Conservation (phyloP, 139 green algal genomes). For the Chlamydomonas schloesseri region DNA sequence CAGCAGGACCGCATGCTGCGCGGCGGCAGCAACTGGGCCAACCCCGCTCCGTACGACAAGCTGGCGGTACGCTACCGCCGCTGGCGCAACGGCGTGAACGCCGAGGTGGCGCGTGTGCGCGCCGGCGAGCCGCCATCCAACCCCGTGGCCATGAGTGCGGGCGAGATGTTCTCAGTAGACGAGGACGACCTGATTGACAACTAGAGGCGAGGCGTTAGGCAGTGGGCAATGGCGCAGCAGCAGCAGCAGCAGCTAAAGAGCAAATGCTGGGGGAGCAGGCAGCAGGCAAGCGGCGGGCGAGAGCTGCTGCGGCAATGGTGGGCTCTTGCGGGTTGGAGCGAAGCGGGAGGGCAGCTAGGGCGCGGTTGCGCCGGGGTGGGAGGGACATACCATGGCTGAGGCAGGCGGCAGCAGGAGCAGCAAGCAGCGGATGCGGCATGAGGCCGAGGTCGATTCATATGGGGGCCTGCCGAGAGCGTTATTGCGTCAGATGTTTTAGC, state of each 20-base stretch:
- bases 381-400: too few species aligned
- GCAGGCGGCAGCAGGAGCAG: too few species aligned
- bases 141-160: constrained; percentile 40
- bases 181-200: constrained; percentile 2
- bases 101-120: not conserved
- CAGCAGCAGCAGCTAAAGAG: not conserved
- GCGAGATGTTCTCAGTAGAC: constrained; percentile 47
- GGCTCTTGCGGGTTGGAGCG: too few species aligned
- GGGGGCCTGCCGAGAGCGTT: too few species aligned
- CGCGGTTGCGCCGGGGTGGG: too few species aligned
- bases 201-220: not conserved
- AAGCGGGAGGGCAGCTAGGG: too few species aligned
- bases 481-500: too few species aligned
- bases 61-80: constrained; percentile 94
- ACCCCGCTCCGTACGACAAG: constrained; percentile 98
- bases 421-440: too few species aligned
- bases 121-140: not conserved
- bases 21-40: constrained; percentile 91
- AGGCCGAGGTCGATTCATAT: too few species aligned
- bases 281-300: too few species aligned
- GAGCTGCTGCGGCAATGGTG: too few species aligned
- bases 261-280: too few species aligned
- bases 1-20: constrained; percentile 95
- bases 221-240: not conserved
- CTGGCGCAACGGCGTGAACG: constrained; percentile 85